A percentile compares a stretch with the other conserved stretches of the same genome.
Evolutionary conservation across 257 asterid genomes (phyloP).

Genomic region (Solanum bukasovii): DNA sequence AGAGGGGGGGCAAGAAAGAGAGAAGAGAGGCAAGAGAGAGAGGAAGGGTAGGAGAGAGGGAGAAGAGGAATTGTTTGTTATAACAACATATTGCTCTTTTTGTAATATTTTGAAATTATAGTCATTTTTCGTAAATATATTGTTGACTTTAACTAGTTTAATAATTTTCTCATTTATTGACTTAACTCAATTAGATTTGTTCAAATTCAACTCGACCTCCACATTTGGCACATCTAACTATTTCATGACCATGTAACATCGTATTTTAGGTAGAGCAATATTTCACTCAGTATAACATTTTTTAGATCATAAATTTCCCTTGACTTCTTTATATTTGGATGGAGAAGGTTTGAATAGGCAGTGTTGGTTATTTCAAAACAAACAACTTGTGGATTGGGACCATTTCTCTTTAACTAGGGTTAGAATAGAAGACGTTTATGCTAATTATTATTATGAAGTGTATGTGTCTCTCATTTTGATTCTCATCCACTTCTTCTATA

Average conservation of each 20-base stretch:
- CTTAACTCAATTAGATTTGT: too few relatives aligned
- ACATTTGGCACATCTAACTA: neutral
- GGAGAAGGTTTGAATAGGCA: neutral
- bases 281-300: neutral
- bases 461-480: neutral
- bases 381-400: neutral
- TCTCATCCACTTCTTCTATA: neutral
- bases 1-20: too few relatives aligned
- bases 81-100: too few relatives aligned
- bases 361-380: neutral
- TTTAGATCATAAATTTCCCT: neutral
- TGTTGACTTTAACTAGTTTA: too few relatives aligned
- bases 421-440: neutral
- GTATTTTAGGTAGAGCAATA: neutral
- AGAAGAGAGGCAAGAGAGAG: too few relatives aligned
- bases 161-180: too few relatives aligned
- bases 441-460: neutral
- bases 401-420: neutral
- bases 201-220: neutral
- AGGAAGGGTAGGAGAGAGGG: too few relatives aligned
- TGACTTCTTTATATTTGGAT: neutral
- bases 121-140: too few relatives aligned
- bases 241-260: neutral
- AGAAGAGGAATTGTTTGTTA: too few relatives aligned
- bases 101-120: too few relatives aligned